phyloP scores from a whole-genome alignment of 73 alveolate genomes.

The Paramecium primaurelia region DNA sequence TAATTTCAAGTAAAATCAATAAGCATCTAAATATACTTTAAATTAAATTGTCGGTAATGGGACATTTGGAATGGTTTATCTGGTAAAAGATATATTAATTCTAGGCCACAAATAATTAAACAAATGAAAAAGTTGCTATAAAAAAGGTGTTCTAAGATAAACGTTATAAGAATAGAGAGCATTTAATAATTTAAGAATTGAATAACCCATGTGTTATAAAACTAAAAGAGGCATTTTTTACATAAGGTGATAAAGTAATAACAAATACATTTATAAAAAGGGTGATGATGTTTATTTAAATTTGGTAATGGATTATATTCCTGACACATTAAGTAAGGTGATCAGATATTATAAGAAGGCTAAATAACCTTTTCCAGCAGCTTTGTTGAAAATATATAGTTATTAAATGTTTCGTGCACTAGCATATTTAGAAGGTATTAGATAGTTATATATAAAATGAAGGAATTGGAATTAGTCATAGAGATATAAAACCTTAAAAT shows the following conservation, averaged over 20 bases:
- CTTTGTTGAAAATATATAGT: constrained; percentile 76
- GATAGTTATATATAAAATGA: not conserved
- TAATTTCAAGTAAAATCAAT: not conserved
- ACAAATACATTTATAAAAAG: not conserved
- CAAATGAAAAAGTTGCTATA: constrained; percentile 85
- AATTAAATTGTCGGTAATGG: constrained; percentile 63
- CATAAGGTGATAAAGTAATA: constrained; percentile 72
- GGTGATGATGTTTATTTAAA: constrained; percentile 76
- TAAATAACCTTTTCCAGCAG: constrained; percentile 73
- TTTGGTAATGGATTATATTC: constrained; percentile 85
- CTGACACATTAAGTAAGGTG: constrained; percentile 79
- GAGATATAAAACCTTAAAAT: constrained; percentile 90
- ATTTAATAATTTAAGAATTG: constrained; percentile 76
- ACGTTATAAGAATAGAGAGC: constrained; percentile 86
- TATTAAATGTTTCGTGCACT: constrained; percentile 83
- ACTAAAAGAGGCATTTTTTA: constrained; percentile 70
- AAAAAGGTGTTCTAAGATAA: constrained; percentile 86
- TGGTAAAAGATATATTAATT: not conserved
- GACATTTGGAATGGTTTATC: constrained; percentile 58
- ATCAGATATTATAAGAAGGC: constrained; percentile 71
- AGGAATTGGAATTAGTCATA: constrained; percentile 79
- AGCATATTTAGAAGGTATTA: constrained; percentile 76
- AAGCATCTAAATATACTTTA: constrained; percentile 13
- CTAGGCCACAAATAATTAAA: constrained; percentile 75
- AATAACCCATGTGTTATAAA: constrained; percentile 79